phyloP scores from a whole-genome alignment of 2,329 filamentous ascomycete genomes.

The Diaporthe caulivora region DNA sequence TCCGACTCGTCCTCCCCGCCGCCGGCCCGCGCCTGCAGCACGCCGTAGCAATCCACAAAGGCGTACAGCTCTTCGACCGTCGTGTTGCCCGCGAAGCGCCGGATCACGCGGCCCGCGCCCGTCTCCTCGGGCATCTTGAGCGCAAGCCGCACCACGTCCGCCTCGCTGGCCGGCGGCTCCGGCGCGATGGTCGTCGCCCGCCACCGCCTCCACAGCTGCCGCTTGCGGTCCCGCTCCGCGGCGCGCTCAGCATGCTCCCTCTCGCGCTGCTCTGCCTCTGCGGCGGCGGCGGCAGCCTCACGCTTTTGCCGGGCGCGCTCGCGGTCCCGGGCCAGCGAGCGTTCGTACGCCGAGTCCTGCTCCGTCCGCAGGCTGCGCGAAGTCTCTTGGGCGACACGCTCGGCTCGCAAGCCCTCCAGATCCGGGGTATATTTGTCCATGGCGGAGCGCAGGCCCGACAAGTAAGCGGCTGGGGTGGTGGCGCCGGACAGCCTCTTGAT shows the following conservation, averaged over 20 bases:
- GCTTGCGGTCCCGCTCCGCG: slow-evolving; percentile 56
- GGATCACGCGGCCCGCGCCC: slow-evolving; percentile 80
- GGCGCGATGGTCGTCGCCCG: slow-evolving; percentile 74
- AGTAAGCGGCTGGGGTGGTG: slow-evolving; percentile 76
- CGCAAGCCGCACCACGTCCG: slow-evolving; percentile 79
- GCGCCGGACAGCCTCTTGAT: slow-evolving; percentile 83
- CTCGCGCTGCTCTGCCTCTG: slow-evolving; percentile 73
- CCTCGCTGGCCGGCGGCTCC: slow-evolving; percentile 74
- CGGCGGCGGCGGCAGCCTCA: slow-evolving; percentile 80
- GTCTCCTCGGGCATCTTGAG: slow-evolving; percentile 71
- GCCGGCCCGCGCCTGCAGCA: slow-evolving; percentile 59
- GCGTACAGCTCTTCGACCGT: slow-evolving; percentile 92
- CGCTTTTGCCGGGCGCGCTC: slow-evolving; percentile 82
- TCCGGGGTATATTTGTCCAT: slow-evolving; percentile 83
- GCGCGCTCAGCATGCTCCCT: slow-evolving; percentile 74
- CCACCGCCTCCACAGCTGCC: slow-evolving; percentile 84
- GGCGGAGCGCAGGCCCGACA: slow-evolving; percentile 79
- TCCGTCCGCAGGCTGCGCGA: slow-evolving; percentile 85
- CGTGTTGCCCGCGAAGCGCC: slow-evolving; percentile 78
- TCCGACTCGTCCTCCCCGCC: slow-evolving; percentile 40
- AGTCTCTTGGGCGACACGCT: slow-evolving; percentile 83
- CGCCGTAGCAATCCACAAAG: slow-evolving; percentile 91
- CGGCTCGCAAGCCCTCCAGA: slow-evolving; percentile 79
- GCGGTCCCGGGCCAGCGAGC: slow-evolving; percentile 87
- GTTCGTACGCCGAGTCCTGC: slow-evolving; percentile 94